Conservation (phyloP, 306 rosid species). For the Lotus japonicus region DNA sequence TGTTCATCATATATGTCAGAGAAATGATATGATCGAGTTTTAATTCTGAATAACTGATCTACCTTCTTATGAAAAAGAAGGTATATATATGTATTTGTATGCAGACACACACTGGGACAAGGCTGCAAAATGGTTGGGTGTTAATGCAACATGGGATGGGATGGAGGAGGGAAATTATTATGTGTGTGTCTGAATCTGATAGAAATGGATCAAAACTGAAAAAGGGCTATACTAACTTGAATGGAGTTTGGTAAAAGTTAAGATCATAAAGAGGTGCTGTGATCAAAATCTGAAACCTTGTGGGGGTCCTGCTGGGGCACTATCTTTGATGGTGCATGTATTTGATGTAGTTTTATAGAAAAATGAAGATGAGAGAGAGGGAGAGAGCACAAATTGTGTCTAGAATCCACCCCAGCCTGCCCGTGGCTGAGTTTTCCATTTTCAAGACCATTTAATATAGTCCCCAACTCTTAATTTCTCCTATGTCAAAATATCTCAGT, state of each 20-base stretch:
- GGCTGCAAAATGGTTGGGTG: background rate
- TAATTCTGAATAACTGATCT: too few species aligned
- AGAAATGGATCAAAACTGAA: conserved; percentile 9
- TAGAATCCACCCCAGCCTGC: conserved; percentile 31
- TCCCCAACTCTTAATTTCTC: conserved; percentile 17
- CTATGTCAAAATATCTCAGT: conserved; percentile 21
- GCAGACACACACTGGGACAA: too few species aligned
- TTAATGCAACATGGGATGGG: conserved; percentile 9
- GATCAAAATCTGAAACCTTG: conserved; percentile 11
- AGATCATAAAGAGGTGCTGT: background rate
- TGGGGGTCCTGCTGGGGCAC: conserved; percentile 25
- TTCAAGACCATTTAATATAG: conserved; percentile 12
- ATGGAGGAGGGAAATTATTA: background rate
- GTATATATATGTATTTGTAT: too few species aligned
- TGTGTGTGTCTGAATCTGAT: background rate
- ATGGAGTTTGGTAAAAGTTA: conserved; percentile 24
- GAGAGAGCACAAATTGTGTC: conserved; percentile 49
- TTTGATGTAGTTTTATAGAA: conserved; percentile 17
- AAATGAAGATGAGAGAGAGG: background rate
- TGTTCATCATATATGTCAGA: conserved; percentile 29
- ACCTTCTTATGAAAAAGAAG: too few species aligned
- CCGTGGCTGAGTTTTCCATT: conserved; percentile 29
- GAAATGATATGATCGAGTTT: too few species aligned
- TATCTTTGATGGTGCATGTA: conserved; percentile 1
- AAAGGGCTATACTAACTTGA: conserved; percentile 4